These are phyloP conservation scores for Onygenales sp. DNA, from an alignment of 2,329 filamentous ascomycete genomes.

Conservation along the genomic window DNA sequence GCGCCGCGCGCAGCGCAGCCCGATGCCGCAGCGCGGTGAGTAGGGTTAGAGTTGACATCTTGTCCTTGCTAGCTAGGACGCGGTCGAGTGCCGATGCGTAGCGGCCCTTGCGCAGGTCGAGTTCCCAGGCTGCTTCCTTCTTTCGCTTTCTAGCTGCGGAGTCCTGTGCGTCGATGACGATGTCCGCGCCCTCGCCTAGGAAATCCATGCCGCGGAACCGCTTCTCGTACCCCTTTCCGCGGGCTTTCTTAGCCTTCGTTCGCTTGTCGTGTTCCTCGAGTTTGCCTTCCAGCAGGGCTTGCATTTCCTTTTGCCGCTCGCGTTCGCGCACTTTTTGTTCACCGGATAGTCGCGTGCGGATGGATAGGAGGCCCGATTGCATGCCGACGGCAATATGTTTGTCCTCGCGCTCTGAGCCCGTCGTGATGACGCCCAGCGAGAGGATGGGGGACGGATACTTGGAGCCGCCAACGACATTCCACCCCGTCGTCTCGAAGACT, in stretches of 20 bases:
- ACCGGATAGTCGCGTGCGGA: slow-evolving; percentile 80
- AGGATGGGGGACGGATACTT: slow-evolving; percentile 92
- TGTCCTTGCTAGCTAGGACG: slow-evolving; percentile 51
- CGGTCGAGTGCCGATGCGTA: slow-evolving; percentile 72
- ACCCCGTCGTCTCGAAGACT: slow-evolving; percentile 84
- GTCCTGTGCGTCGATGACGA: slow-evolving; percentile 67
- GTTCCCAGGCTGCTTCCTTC: slow-evolving; percentile 68
- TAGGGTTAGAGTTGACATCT: slow-evolving; percentile 61
- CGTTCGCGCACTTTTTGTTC: slow-evolving; percentile 66
- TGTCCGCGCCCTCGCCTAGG: slow-evolving; percentile 74
- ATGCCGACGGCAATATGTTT: slow-evolving; percentile 92
- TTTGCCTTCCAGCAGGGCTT: slow-evolving; percentile 66
- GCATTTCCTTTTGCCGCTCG: slow-evolving; percentile 76
- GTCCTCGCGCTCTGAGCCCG: slow-evolving; percentile 63
- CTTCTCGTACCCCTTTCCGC: slow-evolving; percentile 52
- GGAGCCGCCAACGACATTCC: slow-evolving; percentile 91
- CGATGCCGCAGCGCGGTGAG: slow-evolving; percentile 80
- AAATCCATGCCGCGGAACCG: slow-evolving; percentile 64
- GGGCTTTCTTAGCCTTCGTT: slow-evolving; percentile 53
- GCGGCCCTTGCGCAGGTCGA: slow-evolving; percentile 65
- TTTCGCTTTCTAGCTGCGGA: slow-evolving; percentile 41
- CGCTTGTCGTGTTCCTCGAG: slow-evolving; percentile 69
- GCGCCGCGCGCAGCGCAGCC: slow-evolving; percentile 69
- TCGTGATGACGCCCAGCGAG: slow-evolving; percentile 65
- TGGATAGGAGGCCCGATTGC: slow-evolving; percentile 82